Conservation (phyloP, 1,284 basidiomycete genomes). For the Heterobasidion parviporum region DNA sequence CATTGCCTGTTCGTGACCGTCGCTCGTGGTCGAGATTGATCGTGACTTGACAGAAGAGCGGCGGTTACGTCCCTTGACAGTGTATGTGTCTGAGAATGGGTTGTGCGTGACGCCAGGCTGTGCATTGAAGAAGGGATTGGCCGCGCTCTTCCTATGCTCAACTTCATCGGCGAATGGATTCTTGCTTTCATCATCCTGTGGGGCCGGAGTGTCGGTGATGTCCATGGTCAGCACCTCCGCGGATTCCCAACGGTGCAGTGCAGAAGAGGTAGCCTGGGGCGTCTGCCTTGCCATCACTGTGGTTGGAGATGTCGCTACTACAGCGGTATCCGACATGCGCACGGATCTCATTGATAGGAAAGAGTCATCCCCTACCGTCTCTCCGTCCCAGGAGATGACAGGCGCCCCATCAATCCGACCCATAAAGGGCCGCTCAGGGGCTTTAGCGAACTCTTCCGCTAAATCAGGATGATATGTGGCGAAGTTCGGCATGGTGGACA, state of each 20-base stretch:
- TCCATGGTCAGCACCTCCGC: slow-evolving; percentile 55
- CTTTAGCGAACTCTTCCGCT: slow-evolving; percentile 38
- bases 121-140: slow-evolving; percentile 63
- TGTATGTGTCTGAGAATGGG: slow-evolving; percentile 16
- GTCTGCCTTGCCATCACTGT: slow-evolving; percentile 48
- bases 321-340: slow-evolving; percentile 33
- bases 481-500: slow-evolving; percentile 26
- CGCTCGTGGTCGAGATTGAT: slow-evolving; percentile 17
- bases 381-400: slow-evolving; percentile 47
- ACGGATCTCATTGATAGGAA: slow-evolving; percentile 42
- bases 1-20: slow-evolving; percentile 36
- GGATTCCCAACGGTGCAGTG: slow-evolving; percentile 58
- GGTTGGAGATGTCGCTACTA: slow-evolving; percentile 25
- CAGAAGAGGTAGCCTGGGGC: slow-evolving; percentile 40
- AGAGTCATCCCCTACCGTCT: slow-evolving; percentile 38
- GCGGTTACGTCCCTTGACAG: slow-evolving; percentile 11
- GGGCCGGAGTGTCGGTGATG: slow-evolving; percentile 15
- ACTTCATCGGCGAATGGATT: slow-evolving; percentile 36
- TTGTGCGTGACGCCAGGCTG: slow-evolving; percentile 17
- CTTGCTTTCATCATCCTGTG: slow-evolving; percentile 16
- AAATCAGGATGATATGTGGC: slow-evolving; percentile 46
- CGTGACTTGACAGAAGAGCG: slow-evolving; percentile 9
- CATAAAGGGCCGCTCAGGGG: slow-evolving; percentile 35
- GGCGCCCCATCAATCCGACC: slow-evolving; percentile 24
- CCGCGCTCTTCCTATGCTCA: slow-evolving; percentile 20